Conservation (phyloP, 2,329 filamentous ascomycete genomes). For the Sclerotinia spermophila region DNA sequence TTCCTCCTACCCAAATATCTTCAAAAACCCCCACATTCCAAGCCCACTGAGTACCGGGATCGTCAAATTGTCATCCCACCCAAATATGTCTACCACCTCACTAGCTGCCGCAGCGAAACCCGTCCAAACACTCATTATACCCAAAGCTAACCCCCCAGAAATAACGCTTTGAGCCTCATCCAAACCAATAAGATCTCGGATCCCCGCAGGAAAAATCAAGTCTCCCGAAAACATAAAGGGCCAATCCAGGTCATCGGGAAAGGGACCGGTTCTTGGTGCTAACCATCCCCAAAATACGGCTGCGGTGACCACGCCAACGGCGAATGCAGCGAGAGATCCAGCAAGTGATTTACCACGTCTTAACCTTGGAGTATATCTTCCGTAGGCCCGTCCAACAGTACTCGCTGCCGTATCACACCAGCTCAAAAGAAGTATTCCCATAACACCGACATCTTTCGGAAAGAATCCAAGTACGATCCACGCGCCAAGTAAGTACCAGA, state of each 20-base stretch:
- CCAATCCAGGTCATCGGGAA: conserved; percentile 64
- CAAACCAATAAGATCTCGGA: conserved; percentile 60
- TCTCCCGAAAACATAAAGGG: conserved; percentile 78
- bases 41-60: conserved; percentile 88
- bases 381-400: conserved; percentile 88
- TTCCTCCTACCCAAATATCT: conserved; percentile 62
- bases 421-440: conserved; percentile 84
- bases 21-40: conserved; percentile 88
- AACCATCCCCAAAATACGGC: conserved; percentile 85
- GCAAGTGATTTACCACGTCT: conserved; percentile 88
- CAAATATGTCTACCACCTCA: conserved; percentile 86
- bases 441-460: conserved; percentile 88
- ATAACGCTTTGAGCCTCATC: conserved; percentile 57
- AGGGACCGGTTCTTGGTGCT: conserved; percentile 63
- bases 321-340: conserved; percentile 78
- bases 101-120: conserved; percentile 86
- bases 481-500: conserved; percentile 90
- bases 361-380: conserved; percentile 81
- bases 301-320: conserved; percentile 79
- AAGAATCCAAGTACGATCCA: conserved; percentile 83
- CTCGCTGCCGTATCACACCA: conserved; percentile 98
- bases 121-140: conserved; percentile 77
- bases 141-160: conserved; percentile 68
- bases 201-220: conserved; percentile 63
- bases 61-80: conserved; percentile 96